Evolutionary conservation across 352 stramenopile genomes (phyloP), one percentile per base, ranked within the genome.

Genomic region (Globisporangium echinulatum): DNA sequence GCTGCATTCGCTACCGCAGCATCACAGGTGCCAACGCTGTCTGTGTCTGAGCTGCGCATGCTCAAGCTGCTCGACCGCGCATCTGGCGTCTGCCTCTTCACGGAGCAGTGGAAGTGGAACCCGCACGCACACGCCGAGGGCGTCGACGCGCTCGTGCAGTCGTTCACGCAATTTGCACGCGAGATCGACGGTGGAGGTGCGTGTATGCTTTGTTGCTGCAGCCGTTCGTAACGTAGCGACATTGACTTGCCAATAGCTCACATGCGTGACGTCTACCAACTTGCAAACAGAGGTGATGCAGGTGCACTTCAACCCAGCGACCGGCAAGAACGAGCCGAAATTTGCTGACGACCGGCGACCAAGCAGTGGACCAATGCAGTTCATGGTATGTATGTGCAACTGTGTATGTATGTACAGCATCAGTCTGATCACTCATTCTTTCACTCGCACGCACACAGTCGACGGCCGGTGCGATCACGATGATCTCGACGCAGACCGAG

Each of bases 101-200:
- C 80, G 38, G 68, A 86, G 48, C 75, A 87, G 57, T 94, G 85
- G 85, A 87, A 90, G 58, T 94, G 85, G 85, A 70, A 89, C 43
- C 67, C 79, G 17, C 75, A 90, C 49, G 85, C 79, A 14, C 79
- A 91, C 40, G 75, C 69, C 4, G 81, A 92, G 44, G 82, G 82
- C 14, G 70, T 91, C 11, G 77, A 91, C 53, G 71, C 85, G 54
- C 78, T 94, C 37, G 80, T 94, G 33, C 80, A 90, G 67, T 89
- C 79, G 43, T 89, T 94, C 58, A 85, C 73, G 37, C 85, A 94
- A 59, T 94, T 94, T 60, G 82, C 82, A 7, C 77, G 85, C 13
- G 85, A 94, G 71, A 91, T 94, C 63, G 85, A 94, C 58, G 85
- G 79, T 10, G 85, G 85, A 58, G 77, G 78, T 88, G 56, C 56